Evolutionary conservation across 2,329 filamentous ascomycete species (phyloP).

Genomic region (Sporothrix sp.): DNA sequence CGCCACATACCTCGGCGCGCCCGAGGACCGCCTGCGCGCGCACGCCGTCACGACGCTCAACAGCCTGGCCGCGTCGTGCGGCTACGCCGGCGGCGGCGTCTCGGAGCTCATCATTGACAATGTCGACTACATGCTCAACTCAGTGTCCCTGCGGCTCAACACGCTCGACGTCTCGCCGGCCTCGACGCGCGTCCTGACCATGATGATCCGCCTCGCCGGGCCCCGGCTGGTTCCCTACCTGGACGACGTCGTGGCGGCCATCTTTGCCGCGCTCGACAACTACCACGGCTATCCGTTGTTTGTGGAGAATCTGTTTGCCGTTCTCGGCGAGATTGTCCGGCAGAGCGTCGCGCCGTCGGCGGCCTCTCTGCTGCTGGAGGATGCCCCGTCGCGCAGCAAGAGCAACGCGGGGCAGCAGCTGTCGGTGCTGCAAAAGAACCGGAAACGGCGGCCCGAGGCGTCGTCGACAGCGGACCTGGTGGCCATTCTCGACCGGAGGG

Average conservation of each 20-base stretch:
- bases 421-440: neutral
- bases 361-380: conserved; percentile 34
- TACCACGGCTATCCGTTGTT: conserved; percentile 87
- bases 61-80: conserved; percentile 63
- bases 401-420: neutral
- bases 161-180: conserved; percentile 87
- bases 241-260: conserved; percentile 81
- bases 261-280: conserved; percentile 87
- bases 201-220: conserved; percentile 89
- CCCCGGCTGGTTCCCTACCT: conserved; percentile 74
- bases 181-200: conserved; percentile 77
- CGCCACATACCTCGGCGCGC: conserved; percentile 76
- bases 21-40: conserved; percentile 54
- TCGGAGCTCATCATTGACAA: conserved; percentile 79
- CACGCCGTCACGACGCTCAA: conserved; percentile 82
- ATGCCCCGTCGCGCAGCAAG: conserved; percentile 26
- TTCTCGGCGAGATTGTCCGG: conserved; percentile 72
- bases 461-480: conserved; percentile 11
- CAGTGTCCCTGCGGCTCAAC: conserved; percentile 79
- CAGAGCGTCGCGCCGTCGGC: conserved; percentile 58
- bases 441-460: conserved; percentile 6
- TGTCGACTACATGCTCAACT: conserved; percentile 93
- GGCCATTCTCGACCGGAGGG: conserved; percentile 7
- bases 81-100: conserved; percentile 62
- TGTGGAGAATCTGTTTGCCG: conserved; percentile 75